Percentiles rank a stretch among this genome's conserved stretches.
Conservation (phyloP, 2,329 filamentous ascomycete species). For the Aspergillus sp. region DNA sequence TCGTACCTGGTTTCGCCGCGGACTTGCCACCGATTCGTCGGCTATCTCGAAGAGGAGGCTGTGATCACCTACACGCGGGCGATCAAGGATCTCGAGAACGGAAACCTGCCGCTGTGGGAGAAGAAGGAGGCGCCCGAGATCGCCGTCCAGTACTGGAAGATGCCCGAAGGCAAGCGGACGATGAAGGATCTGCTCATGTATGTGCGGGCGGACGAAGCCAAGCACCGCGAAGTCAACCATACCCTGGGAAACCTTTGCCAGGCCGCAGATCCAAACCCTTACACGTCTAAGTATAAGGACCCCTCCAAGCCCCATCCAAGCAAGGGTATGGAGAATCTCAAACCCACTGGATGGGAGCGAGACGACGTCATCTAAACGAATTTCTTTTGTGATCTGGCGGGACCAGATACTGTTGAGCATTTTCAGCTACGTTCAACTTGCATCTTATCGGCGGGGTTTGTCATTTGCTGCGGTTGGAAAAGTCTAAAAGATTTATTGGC, state of each 20-base stretch:
- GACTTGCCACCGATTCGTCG: constrained; percentile 92
- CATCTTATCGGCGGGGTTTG: too few relatives aligned
- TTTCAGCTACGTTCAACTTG: background rate
- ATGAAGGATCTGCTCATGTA: constrained; percentile 89
- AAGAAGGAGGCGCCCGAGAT: constrained; percentile 80
- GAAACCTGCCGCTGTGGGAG: constrained; percentile 79
- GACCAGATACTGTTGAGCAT: background rate
- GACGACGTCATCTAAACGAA: constrained; percentile 64
- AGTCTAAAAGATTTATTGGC: background rate
- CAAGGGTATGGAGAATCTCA: constrained; percentile 63
- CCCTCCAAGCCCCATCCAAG: constrained; percentile 64
- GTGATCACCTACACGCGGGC: constrained; percentile 92
- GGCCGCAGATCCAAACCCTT: constrained; percentile 86
- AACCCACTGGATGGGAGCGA: constrained; percentile 76
- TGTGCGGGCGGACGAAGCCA: constrained; percentile 84
- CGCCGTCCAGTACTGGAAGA: constrained; percentile 87
- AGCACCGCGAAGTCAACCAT: constrained; percentile 93
- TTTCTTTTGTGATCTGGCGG: constrained; percentile 1
- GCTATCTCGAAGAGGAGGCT: constrained; percentile 95
- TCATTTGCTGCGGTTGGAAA: too few relatives aligned
- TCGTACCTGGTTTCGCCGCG: constrained; percentile 82
- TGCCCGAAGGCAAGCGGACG: constrained; percentile 76
- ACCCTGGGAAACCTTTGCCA: constrained; percentile 87
- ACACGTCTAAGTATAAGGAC: constrained; percentile 78
- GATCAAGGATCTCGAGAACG: constrained; percentile 80